Base-by-base conservation (phyloP, 2,329 filamentous ascomycete species). In the Pestalotiopsis sp. region DNA sequence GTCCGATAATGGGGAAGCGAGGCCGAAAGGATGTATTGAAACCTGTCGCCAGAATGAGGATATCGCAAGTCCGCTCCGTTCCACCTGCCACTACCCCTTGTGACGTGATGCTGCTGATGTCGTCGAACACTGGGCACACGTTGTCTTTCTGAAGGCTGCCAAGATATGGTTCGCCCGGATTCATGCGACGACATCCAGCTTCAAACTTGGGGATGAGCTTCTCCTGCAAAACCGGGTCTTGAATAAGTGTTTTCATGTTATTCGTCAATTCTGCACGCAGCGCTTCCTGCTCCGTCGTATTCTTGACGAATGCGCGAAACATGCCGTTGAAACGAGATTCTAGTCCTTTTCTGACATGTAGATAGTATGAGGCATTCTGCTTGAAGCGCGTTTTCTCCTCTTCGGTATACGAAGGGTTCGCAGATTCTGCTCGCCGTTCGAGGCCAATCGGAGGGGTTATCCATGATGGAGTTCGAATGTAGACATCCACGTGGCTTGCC, bases 381-480 rank as follows among this genome's bases (percentile, higher is more conserved):
- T 17, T 13, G 23, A 27, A 59, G 57, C 57, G 57, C 6, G 20
- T 17, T 17, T 59, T 27, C 20, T 59, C 57, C 11, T 27, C 4
- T 13, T 36, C 17, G 23, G 57, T 27, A 36, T 59, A 59, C 17
- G 6, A 27, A 17, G 57, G 57, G 17, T 59, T 59, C 20, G 57
- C 11, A 27, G 31, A 27, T 11, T 17, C 17, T 17, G 23, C 13
- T 12, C 4, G 5, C 20, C 14, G 17, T 27, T 59, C 57, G 57
- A 59, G 57, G 11, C 57, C 57, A 12, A 36, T 59, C 23, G 57
- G 57, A n/a, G 57, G 57, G 14, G 57, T 27, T 17, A 59, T 59
- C 57, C 57, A 59, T 14, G 57, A 59, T 36, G 57, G 23, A 27
- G 57, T 59, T 27, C 57, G 57, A 36, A 59, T 59, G 57, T 59